Evolutionary conservation across 768 basidiomycete species (phyloP).

Genomic region (Trametopsis cervina): DNA sequence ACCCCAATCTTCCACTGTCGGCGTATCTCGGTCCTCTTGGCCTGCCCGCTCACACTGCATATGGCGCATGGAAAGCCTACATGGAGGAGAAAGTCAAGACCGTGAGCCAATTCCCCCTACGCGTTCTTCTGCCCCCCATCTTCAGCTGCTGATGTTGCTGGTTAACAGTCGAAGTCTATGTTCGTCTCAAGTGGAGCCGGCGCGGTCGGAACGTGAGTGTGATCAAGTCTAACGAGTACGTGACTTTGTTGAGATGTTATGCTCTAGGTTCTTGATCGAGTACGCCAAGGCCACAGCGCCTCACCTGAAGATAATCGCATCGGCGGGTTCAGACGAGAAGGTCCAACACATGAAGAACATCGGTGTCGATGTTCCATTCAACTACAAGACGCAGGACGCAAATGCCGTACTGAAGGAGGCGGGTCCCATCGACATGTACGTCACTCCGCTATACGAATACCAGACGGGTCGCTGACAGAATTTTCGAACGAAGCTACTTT

Average conservation of each 20-base stretch:
- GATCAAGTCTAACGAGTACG: background rate
- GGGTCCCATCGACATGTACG: slow-evolving; percentile 7
- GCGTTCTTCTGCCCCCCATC: no score
- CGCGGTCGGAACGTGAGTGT: slow-evolving; percentile 54
- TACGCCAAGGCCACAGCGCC: slow-evolving; percentile 1
- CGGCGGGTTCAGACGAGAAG: slow-evolving; percentile 3
- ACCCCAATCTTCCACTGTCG: slow-evolving; percentile 1
- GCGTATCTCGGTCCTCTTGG: slow-evolving; percentile 4
- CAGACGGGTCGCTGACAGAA: background rate
- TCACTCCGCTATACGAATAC: background rate
- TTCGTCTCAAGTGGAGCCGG: slow-evolving; percentile 39
- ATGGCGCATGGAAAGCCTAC: slow-evolving; percentile 31
- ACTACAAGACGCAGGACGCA: slow-evolving; percentile 7
- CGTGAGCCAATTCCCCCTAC: slow-evolving; percentile 16
- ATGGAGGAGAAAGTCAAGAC: slow-evolving; percentile 28
- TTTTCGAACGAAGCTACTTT: background rate
- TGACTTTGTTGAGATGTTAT: slow-evolving; percentile 1
- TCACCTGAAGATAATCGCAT: slow-evolving; percentile 8
- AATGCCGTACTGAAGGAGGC: background rate
- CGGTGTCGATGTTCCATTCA: slow-evolving; percentile 3
- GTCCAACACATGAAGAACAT: background rate
- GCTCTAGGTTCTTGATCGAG: slow-evolving; percentile 3
- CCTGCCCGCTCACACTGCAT: slow-evolving; percentile 20
- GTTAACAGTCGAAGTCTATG: slow-evolving; percentile 34
- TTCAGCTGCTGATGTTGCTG: background rate